Base-by-base conservation (phyloP, 352 stramenopile genomes). In the Pythium brachiatum region DNA sequence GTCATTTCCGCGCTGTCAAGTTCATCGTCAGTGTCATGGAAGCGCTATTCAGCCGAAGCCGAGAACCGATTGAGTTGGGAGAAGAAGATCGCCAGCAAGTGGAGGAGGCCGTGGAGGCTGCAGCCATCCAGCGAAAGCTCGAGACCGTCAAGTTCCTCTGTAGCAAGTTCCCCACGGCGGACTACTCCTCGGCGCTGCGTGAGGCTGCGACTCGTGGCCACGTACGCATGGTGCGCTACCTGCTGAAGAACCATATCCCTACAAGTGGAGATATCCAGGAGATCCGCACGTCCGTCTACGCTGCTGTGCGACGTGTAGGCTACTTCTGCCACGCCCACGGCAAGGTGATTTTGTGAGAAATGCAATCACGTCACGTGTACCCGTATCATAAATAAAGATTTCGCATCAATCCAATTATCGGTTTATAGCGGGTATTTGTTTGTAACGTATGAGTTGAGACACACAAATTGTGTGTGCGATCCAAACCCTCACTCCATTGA, bases 371-470 rank as follows among this genome's bases (percentile, higher is more conserved):
- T 20, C 23, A 47, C n/a, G 9, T 47, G 1, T 11, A 60, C 34
- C 43, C 25, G 3, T 56, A 56, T 25, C 39, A 83, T 0, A 8
- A 85, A 5, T 15, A 12, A n/a, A n/a, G n/a, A n/a, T n/a, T n/a
- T n/a, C n/a, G n/a, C n/a, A n/a, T n/a, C n/a, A n/a, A n/a, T n/a
- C n/a, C n/a, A n/a, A n/a, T n/a, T 43, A 43, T 43, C 36, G 0
- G 7, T 43, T 43, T 43, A 1, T 5, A 43, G 12, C 5, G 36
- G 36, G 1, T 43, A 43, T 43, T 6, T 11, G 7, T 16, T 43
- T 43, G n/a, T 43, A n/a, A 1, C 31, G 15, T 38, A 9, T 12
- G 2, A 38, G 15, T 15, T 38, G 31, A 0, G 31, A 38, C 15
- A 15, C 2, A 38, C 31, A 38, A 38, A 11, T 38, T 38, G 31